These are phyloP conservation scores for Triglochin maritima DNA, from an alignment of 106 monocot genomes.

Conservation along the genomic window DNA sequence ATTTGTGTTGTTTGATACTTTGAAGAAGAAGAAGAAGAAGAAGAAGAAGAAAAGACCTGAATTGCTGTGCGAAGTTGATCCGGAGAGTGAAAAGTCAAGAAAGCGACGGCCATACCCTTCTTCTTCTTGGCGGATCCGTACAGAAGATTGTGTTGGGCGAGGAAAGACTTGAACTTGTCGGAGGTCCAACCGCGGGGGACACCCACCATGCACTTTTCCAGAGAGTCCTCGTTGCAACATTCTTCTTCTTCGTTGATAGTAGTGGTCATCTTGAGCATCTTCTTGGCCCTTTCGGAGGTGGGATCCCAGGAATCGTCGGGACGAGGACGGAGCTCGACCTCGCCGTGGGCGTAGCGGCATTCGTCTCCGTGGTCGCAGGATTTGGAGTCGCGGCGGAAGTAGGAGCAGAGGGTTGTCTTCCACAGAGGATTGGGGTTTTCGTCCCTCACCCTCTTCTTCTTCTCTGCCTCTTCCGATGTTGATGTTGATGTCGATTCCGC, in stretches of 20 bases:
- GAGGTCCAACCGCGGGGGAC: slow-evolving; percentile 63
- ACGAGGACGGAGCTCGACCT: slow-evolving; percentile 74
- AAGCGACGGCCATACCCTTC: slow-evolving; percentile 80
- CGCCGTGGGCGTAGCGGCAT: slow-evolving; percentile 88
- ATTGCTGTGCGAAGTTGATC: slow-evolving; percentile 49
- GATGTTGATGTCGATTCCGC: too few relatives aligned
- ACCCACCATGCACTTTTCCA: slow-evolving; percentile 76
- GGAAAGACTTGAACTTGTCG: slow-evolving; percentile 53
- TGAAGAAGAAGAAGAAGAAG: not conserved
- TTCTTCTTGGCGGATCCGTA: slow-evolving; percentile 74
- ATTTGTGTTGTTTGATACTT: too few relatives aligned
- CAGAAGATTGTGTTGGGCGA: slow-evolving; percentile 42
- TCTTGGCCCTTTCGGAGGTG: slow-evolving; percentile 68
- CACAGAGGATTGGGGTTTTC: slow-evolving; percentile 22
- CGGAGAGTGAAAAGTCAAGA: slow-evolving; percentile 47
- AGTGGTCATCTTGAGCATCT: slow-evolving; percentile 20
- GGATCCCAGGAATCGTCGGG: slow-evolving; percentile 89
- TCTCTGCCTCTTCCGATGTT: not conserved
- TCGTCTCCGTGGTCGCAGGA: slow-evolving; percentile 61
- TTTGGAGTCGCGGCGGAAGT: slow-evolving; percentile 25
- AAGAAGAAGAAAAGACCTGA: slow-evolving; percentile 28
- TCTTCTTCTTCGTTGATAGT: not conserved
- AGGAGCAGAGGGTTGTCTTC: slow-evolving; percentile 94
- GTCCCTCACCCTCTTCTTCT: not conserved
- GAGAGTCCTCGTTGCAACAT: slow-evolving; percentile 1